A percentile compares a stretch with the other conserved stretches of the same genome.
phyloP scores from a whole-genome alignment of 257 asterid species.

The Capsicum pubescens region DNA sequence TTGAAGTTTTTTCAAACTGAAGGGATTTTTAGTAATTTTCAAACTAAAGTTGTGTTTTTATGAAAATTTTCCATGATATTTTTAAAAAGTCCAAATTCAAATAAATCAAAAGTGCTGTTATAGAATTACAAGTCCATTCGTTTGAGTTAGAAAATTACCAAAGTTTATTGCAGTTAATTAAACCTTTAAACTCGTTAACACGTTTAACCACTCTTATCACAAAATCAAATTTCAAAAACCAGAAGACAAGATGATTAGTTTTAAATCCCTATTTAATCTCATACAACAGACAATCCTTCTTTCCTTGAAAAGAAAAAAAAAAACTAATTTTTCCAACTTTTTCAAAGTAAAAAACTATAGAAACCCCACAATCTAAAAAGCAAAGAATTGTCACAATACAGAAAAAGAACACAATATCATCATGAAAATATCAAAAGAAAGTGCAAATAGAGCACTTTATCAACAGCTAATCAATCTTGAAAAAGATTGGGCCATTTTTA shows the following conservation, averaged over 20 bases:
- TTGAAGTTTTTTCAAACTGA: no score
- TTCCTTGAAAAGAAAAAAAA: not conserved
- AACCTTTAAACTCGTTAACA: not conserved
- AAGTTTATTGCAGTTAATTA: not conserved
- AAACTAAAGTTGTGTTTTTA: no score
- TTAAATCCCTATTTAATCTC: conserved; percentile 17
- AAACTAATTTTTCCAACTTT: not conserved
- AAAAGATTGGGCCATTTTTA: conserved; percentile 36
- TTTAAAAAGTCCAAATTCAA: not conserved
- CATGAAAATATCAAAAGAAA: conserved; percentile 39
- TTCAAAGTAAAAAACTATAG: not conserved
- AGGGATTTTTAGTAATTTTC: no score
- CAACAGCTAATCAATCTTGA: conserved; percentile 35
- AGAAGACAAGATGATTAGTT: not conserved
- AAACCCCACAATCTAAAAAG: conserved; percentile 25
- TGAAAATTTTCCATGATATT: no score
- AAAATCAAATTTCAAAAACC: conserved; percentile 20
- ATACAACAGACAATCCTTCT: not conserved
- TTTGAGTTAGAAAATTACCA: not conserved
- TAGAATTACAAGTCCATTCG: not conserved
- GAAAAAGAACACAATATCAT: conserved; percentile 32
- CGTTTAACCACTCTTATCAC: not conserved
- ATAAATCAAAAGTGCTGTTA: not conserved
- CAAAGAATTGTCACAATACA: not conserved
- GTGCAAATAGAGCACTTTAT: conserved; percentile 33